phyloP scores from a whole-genome alignment of 495 filamentous ascomycete species.

The Jackrogersella multiformis region DNA sequence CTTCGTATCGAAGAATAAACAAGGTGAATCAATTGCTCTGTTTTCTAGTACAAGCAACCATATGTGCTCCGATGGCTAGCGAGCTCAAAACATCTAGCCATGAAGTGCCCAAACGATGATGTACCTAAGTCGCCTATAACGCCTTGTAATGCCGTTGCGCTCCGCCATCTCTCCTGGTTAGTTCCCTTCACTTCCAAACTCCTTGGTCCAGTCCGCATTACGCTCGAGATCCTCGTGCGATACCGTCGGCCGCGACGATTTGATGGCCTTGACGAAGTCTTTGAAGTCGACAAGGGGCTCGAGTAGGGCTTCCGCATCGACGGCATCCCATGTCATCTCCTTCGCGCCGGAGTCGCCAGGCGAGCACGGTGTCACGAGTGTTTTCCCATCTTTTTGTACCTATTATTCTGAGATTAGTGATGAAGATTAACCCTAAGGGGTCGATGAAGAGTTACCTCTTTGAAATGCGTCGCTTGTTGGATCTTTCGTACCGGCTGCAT shows the following conservation, averaged over 20 bases:
- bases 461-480: conserved; percentile 98
- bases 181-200: conserved; percentile 94
- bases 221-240: conserved; percentile 80
- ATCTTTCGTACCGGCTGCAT: conserved; percentile 99
- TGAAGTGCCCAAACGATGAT: conserved; percentile 14
- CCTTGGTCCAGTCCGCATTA: conserved; percentile 93
- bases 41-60: conserved; percentile 16
- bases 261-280: conserved; percentile 94
- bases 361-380: conserved; percentile 90
- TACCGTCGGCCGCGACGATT: conserved; percentile 86
- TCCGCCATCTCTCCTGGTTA: conserved; percentile 26
- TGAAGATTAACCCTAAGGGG: background rate
- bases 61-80: conserved; percentile 21
- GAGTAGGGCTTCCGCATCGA: conserved; percentile 81
- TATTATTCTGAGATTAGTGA: conserved; percentile 47
- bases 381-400: conserved; percentile 75
- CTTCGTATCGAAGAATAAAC: conserved; percentile 1
- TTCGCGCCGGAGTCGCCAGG: conserved; percentile 84
- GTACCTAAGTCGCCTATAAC: conserved; percentile 42
- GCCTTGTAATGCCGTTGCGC: conserved; percentile 43
- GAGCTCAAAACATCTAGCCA: conserved; percentile 20
- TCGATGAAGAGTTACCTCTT: conserved; percentile 68
- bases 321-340: conserved; percentile 93
- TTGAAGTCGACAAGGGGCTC: conserved; percentile 88
- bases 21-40: conserved; percentile 4